Evolutionary conservation across 179 eudicot species (phyloP).

Genomic region (Spinacia oleracea): DNA sequence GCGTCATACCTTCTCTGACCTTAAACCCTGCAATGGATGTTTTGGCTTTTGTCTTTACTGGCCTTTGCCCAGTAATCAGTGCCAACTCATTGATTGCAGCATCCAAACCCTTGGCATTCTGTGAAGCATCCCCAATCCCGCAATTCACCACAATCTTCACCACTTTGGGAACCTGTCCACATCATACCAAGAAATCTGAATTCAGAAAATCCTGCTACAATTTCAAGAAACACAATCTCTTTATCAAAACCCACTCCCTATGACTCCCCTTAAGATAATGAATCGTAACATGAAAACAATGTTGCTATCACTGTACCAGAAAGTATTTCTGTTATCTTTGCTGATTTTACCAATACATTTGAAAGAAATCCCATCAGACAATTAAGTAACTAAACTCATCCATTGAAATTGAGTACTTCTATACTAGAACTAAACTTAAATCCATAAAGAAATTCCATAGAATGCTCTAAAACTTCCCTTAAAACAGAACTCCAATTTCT

Average conservation of each 20-base stretch:
- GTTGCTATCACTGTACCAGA: neutral
- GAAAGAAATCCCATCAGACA: neutral
- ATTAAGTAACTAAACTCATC: neutral
- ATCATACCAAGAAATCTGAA: conserved; percentile 6
- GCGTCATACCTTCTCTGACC: conserved; percentile 77
- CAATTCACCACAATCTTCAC: conserved; percentile 89
- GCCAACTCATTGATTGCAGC: conserved; percentile 85
- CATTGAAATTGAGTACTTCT: neutral
- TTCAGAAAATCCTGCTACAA: neutral
- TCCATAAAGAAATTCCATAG: neutral
- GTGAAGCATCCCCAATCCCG: conserved; percentile 98
- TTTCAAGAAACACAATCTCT: neutral
- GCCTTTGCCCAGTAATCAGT: conserved; percentile 84
- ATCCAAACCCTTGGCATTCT: conserved; percentile 90
- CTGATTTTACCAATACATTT: too few species aligned
- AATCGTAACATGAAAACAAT: neutral
- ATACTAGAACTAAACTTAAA: neutral
- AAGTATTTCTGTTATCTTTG: too few species aligned
- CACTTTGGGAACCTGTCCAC: conserved; percentile 78
- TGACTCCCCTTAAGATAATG: neutral
- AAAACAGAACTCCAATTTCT: too few species aligned
- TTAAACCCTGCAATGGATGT: conserved; percentile 90
- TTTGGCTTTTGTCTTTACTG: conserved; percentile 89
- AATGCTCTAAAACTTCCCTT: neutral
- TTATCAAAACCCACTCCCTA: neutral